phyloP scores from a whole-genome alignment of 2,329 filamentous ascomycete species.

The Botrytis deweyae region DNA sequence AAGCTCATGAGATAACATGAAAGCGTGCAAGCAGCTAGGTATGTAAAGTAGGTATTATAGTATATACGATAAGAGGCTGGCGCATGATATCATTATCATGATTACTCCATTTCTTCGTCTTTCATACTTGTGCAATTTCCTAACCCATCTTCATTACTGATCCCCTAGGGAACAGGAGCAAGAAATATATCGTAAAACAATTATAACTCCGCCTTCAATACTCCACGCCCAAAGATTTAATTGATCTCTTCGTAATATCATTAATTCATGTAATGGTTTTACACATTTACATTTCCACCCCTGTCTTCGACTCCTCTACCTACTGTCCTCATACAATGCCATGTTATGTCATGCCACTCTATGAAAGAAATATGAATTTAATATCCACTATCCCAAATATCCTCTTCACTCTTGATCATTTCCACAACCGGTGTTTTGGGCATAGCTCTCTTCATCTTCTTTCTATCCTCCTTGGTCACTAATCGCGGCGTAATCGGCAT shows the following conservation, averaged over 20 bases:
- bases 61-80: background rate
- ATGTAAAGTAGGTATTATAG: background rate
- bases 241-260: background rate
- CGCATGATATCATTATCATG: background rate
- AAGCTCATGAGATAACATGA: background rate
- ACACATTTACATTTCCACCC: background rate
- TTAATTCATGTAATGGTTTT: background rate
- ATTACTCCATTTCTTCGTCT: background rate
- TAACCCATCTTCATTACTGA: background rate
- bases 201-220: background rate
- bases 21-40: background rate
- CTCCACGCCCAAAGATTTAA: background rate
- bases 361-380: constrained; percentile 17
- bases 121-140: background rate
- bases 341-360: background rate
- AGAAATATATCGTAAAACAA: background rate
- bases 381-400: constrained; percentile 55
- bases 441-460: constrained; percentile 63
- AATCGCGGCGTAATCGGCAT: constrained; percentile 75
- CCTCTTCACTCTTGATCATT: constrained; percentile 61
- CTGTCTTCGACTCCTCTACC: background rate
- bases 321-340: background rate
- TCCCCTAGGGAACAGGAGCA: background rate
- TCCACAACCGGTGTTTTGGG: constrained; percentile 60
- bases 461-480: constrained; percentile 68